Evolutionary conservation across 169 alveolate genomes (phyloP), one percentile per base, ranked within the genome.

Genomic region (Eimeria falciformis): DNA sequence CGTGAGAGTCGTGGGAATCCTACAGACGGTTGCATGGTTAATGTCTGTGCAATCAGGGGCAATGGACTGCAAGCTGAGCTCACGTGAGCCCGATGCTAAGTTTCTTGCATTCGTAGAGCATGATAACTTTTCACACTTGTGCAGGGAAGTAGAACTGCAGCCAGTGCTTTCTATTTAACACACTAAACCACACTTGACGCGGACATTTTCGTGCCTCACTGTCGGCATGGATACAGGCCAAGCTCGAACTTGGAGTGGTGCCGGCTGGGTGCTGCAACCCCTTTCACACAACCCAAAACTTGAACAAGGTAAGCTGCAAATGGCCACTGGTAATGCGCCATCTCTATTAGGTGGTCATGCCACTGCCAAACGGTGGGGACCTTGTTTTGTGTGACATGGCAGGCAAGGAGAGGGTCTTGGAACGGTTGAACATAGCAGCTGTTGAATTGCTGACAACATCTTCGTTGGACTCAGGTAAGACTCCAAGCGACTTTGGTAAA

Each of bases 261-360:
- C 90, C 3, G 90, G 56, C 33, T 81, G 90, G 90, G 90, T 75
- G n/a, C 75, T 81, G 75, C 62, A 29, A 65, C 75, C 77, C 1
- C 58, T 46, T 81, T 40, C 53, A 21, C 27, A 33, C 46, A 25
- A 81, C 56, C 53, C 23, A 33, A 65, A 53, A 40, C 56, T 81
- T 12, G 77, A 81, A 68, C 37, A 81, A 81, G 90, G 90, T 56
- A 53, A 33, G 71, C 27, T 3, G 25, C 55, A 21, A 17, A 12
- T 50, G 5, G 11, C 46, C 68, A 50, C 40, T 27, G 47, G 12
- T 2, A 5, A 5, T 9, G 65, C 65, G 65, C n/a, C 65, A 53
- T 53, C n/a, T 53, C 5, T 3, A n/a, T 53, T 53, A n/a, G 65
- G 25, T 17, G 65, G n/a, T 17, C 17, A 53, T 53, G 17, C 9